Conservation (phyloP, 1,284 basidiomycete genomes). For the Volvariella surrecta region DNA sequence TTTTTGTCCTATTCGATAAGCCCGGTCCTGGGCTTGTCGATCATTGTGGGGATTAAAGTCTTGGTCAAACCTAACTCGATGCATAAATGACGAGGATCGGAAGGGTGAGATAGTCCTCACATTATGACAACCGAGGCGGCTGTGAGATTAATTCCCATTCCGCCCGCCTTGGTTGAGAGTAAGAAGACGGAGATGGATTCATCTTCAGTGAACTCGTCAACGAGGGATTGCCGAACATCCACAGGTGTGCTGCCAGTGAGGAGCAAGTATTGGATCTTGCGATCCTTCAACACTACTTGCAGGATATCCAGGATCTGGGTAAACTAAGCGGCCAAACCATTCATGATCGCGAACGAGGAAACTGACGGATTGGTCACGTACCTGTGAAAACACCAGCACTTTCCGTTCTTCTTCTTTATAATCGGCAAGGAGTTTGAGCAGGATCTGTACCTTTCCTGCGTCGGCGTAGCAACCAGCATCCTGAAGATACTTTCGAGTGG, state of each 20-base stretch:
- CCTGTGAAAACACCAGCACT: slow-evolving; percentile 91
- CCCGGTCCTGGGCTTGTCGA: slow-evolving; percentile 94
- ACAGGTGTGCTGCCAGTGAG: slow-evolving; percentile 94
- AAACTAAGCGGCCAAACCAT: slow-evolving; percentile 47
- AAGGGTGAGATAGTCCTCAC: slow-evolving; percentile 27
- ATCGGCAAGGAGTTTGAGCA: slow-evolving; percentile 65
- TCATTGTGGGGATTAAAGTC: slow-evolving; percentile 95
- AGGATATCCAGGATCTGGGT: slow-evolving; percentile 94
- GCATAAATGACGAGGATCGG: not conserved
- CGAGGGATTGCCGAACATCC: slow-evolving; percentile 86
- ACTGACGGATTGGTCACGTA: slow-evolving; percentile 20
- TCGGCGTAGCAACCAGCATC: slow-evolving; percentile 75
- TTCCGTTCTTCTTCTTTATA: slow-evolving; percentile 73
- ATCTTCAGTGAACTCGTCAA: slow-evolving; percentile 97
- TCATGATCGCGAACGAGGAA: not conserved
- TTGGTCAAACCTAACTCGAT: slow-evolving; percentile 75
- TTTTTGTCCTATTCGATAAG: slow-evolving; percentile 96
- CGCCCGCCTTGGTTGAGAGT: slow-evolving; percentile 92
- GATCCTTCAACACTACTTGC: slow-evolving; percentile 74
- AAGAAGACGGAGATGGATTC: slow-evolving; percentile 88
- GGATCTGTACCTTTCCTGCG: slow-evolving; percentile 80
- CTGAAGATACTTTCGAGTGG: slow-evolving; percentile 72
- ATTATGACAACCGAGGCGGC: slow-evolving; percentile 92
- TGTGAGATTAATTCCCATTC: slow-evolving; percentile 87
- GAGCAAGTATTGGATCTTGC: slow-evolving; percentile 75